phyloP scores from a whole-genome alignment of 1,284 basidiomycete species.

The Exobasidium rhododendri region DNA sequence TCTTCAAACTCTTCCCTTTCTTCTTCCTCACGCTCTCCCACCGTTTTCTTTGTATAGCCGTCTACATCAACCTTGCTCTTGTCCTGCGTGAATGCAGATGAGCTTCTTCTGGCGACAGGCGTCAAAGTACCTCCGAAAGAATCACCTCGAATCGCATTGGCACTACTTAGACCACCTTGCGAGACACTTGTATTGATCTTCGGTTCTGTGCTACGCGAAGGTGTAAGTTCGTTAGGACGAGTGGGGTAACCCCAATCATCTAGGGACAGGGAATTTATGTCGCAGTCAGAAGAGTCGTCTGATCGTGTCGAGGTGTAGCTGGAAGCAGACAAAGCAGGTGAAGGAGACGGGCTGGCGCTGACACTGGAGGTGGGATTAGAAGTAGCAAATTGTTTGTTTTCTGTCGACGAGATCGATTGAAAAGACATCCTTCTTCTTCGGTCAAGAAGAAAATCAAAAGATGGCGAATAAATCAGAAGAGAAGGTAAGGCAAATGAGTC shows the following conservation, averaged over 20 bases:
- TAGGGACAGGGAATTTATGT: slow-evolving; percentile 28
- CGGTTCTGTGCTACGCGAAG: not conserved
- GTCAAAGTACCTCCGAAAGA: no score
- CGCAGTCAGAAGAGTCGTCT: slow-evolving; percentile 28
- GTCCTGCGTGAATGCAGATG: not conserved
- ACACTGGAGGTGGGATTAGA: not conserved
- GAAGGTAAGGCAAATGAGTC: not conserved
- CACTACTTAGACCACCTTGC: not conserved
- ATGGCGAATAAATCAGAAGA: no score
- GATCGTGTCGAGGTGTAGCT: slow-evolving; percentile 29
- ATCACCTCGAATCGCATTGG: not conserved
- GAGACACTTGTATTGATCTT: not conserved
- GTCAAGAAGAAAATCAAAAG: no score
- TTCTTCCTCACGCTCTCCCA: not conserved
- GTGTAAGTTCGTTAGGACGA: not conserved
- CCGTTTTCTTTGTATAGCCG: not conserved
- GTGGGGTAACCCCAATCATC: slow-evolving; percentile 20
- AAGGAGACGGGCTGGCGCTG: slow-evolving; percentile 19
- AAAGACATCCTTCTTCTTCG: not conserved
- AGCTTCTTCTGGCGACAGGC: not conserved
- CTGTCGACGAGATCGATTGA: not conserved
- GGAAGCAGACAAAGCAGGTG: slow-evolving; percentile 34
- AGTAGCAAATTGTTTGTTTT: not conserved
- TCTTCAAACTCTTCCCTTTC: slow-evolving; percentile 17
- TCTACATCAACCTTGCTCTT: not conserved